A percentile compares a stretch with the other conserved stretches of the same genome.
Evolutionary conservation across 371 early-diverging fungal species (phyloP).

Genomic region (Mucor piriformis): DNA sequence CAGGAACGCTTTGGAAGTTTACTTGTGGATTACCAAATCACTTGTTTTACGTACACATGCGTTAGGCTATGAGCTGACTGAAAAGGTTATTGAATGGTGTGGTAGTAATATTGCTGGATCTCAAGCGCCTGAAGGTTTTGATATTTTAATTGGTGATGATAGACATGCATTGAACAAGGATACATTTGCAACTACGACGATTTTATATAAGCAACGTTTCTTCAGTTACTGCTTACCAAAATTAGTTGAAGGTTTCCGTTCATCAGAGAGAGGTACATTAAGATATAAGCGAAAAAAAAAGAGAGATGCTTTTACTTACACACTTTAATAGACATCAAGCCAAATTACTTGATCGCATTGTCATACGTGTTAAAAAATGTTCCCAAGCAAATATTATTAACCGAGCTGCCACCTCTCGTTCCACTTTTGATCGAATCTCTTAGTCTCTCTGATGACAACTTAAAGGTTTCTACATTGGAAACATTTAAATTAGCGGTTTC

Average conservation of each 20-base stretch:
- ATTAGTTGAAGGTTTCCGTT: slow-evolving; percentile 67
- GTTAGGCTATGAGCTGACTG: slow-evolving; percentile 58
- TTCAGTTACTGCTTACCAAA: slow-evolving; percentile 76
- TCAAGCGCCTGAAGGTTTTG: slow-evolving; percentile 69
- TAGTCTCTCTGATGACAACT: slow-evolving; percentile 57
- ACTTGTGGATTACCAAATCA: slow-evolving; percentile 64
- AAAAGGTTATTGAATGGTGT: slow-evolving; percentile 63
- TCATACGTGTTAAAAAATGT: slow-evolving; percentile 81
- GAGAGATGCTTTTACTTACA: neutral
- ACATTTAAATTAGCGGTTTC: slow-evolving; percentile 69
- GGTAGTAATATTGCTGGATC: slow-evolving; percentile 43
- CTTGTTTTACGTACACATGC: slow-evolving; percentile 58
- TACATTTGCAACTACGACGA: slow-evolving; percentile 67
- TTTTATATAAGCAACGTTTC: slow-evolving; percentile 83
- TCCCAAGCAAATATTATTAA: slow-evolving; percentile 80
- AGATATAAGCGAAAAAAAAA: neutral
- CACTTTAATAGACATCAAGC: slow-evolving; percentile 48
- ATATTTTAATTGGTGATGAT: slow-evolving; percentile 70
- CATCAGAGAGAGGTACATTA: slow-evolving; percentile 1
- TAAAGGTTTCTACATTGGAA: slow-evolving; percentile 77
- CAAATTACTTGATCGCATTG: slow-evolving; percentile 77
- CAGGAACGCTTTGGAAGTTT: slow-evolving; percentile 33
- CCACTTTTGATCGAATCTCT: slow-evolving; percentile 78
- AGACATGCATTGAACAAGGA: slow-evolving; percentile 68
- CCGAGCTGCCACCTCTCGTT: slow-evolving; percentile 71